Evolutionary conservation across 805 yeast species (phyloP), one percentile per base, ranked within the genome.

Genomic region (Tetrapisispora iriomotensis): DNA sequence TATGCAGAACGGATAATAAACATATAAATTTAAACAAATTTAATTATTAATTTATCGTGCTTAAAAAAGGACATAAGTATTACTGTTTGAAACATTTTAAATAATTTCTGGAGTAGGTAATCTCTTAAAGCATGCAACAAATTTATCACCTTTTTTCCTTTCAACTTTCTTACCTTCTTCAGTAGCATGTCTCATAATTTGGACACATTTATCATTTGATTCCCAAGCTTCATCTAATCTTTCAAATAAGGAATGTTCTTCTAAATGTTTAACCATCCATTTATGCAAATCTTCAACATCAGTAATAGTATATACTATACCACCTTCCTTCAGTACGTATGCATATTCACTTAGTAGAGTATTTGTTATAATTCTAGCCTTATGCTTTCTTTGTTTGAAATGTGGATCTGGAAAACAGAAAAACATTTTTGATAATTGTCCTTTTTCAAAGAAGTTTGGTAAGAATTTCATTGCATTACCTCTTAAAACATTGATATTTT

Each of bases 351-450:
- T 74, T 40, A 87, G 68, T 45, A 92, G 66, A 2, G 97, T 90
- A 48, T 78, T 80, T 39, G 98, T 88, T 48, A 92, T 75, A 55
- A 92, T 92, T 67, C 98, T 74, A 6, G 96, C 96, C 70, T 92
- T 92, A 65, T 92, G 98, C 59, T 92, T 92, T 56, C 97, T 73
- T 62, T 86, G 94, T 60, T 92, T 92, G 70, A 92, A 92, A 62
- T 92, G 98, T 7, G 98, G 98, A 62, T 92, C 98, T n/a, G 98
- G 98, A 73, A 92, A 92, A 61, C 98, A 92, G 67, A 92, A 92
- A 66, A 92, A 92, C 74, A 92, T 84, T 68, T 90, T 92, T 25
- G 80, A 75, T 37, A 88, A 66, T 58, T 87, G 96, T 6, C 78
- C 77, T 60, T 81, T 81, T 42, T 71, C 67, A 65, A 92, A 92